Percentiles rank a stretch among this genome's conserved stretches.
Evolutionary conservation across 495 filamentous ascomycete species (phyloP).

Genomic region (Podospora sp.): DNA sequence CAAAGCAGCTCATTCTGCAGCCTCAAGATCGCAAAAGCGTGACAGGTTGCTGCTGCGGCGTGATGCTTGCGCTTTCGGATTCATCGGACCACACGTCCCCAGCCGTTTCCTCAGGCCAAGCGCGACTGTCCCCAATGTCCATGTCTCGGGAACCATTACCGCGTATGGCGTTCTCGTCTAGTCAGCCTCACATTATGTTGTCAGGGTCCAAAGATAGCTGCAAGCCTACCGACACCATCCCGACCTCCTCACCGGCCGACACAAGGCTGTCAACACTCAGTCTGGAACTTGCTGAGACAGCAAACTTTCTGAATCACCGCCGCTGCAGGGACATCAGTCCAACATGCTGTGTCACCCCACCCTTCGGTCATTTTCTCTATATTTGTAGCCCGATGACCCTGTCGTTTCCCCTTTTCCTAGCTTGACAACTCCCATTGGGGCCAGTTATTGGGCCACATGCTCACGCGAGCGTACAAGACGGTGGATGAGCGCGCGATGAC

Average conservation of each 20-base stretch:
- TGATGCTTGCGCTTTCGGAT: not conserved
- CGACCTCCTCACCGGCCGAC: not conserved
- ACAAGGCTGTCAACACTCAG: not conserved
- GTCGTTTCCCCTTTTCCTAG: not conserved
- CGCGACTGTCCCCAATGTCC: not conserved
- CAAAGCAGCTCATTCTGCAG: slow-evolving; percentile 8
- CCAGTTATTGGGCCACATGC: not conserved
- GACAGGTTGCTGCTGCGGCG: slow-evolving; percentile 1
- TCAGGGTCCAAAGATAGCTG: not conserved
- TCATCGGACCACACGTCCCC: not conserved
- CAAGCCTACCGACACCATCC: not conserved
- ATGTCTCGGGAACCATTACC: not conserved
- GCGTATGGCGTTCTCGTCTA: not conserved
- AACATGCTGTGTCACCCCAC: not conserved
- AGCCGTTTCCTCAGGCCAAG: not conserved
- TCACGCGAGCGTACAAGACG: not conserved
- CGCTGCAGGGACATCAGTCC: not conserved
- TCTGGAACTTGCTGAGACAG: not conserved
- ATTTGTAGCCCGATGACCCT: not conserved
- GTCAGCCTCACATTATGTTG: not conserved
- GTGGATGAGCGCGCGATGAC: not conserved
- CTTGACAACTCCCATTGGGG: not conserved
- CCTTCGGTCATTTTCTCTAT: not conserved
- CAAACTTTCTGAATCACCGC: not conserved
- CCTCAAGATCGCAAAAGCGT: slow-evolving; percentile 22